Conservation (phyloP, 768 basidiomycete species). For the Leccinum variicolor region DNA sequence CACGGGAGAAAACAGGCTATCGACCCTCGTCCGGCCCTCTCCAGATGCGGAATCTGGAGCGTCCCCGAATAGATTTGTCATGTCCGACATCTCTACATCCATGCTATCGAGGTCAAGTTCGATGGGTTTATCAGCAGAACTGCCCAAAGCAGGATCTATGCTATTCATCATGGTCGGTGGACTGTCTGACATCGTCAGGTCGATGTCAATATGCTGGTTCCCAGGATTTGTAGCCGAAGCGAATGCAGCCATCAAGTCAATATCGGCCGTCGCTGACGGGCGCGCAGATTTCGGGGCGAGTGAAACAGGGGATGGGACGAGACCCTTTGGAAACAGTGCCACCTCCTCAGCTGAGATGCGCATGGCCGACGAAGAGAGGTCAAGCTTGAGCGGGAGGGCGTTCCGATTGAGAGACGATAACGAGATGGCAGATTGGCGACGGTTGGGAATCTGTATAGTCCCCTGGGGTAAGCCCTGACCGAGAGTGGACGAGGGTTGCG, state of each 20-base stretch:
- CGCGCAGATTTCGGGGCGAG: conserved; percentile 79
- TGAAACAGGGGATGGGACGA: conserved; percentile 72
- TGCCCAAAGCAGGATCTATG: conserved; percentile 43
- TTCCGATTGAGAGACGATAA: conserved; percentile 77
- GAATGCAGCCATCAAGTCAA: conserved; percentile 66
- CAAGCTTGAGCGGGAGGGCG: conserved; percentile 70
- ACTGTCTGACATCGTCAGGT: conserved; percentile 49
- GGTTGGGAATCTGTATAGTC: conserved; percentile 33
- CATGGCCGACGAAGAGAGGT: conserved; percentile 67
- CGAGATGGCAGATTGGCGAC: conserved; percentile 75
- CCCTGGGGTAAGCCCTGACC: conserved; percentile 35
- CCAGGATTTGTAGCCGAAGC: conserved; percentile 36
- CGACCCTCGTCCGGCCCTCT: conserved; percentile 35
- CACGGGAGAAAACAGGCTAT: conserved; percentile 53
- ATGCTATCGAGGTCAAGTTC: conserved; percentile 71
- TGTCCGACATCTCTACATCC: conserved; percentile 56
- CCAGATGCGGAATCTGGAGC: conserved; percentile 34
- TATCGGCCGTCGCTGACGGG: conserved; percentile 50
- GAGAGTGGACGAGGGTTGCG: conserved; percentile 29
- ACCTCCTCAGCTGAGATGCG: conserved; percentile 65
- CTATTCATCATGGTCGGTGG: conserved; percentile 24
- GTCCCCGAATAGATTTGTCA: conserved; percentile 56
- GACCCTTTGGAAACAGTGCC: conserved; percentile 52
- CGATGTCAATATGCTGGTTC: conserved; percentile 45
- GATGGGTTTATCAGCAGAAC: conserved; percentile 76